These are phyloP conservation scores for Penstemon eatonii DNA, from an alignment of 257 asterid genomes.

Conservation along the genomic window DNA sequence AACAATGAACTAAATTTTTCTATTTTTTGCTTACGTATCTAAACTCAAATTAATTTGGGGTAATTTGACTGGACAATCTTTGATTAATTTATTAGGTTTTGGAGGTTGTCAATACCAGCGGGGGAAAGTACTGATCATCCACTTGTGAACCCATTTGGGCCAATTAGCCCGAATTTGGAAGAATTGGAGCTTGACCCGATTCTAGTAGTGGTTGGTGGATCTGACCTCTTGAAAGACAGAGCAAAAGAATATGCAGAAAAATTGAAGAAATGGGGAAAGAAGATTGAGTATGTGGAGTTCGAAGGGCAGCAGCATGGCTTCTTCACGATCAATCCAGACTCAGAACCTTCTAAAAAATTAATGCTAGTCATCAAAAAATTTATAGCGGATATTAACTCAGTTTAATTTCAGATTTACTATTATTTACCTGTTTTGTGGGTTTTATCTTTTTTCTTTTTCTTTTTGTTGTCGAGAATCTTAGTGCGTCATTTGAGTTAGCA, in stretches of 20 bases:
- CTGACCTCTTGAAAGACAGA: slow-evolving; percentile 67
- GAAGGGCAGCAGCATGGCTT: slow-evolving; percentile 83
- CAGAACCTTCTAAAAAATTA: slow-evolving; percentile 44
- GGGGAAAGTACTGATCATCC: slow-evolving; percentile 69
- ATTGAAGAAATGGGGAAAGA: slow-evolving; percentile 55
- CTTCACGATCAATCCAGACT: slow-evolving; percentile 57
- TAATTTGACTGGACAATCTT: no score
- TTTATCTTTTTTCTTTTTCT: not conserved
- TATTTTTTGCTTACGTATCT: no score
- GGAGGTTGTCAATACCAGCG: slow-evolving; percentile 63
- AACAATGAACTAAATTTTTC: no score
- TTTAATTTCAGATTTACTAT: not conserved
- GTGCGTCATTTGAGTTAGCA: no score
- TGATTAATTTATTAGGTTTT: slow-evolving; percentile 34
- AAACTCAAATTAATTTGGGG: no score
- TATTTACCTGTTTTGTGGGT: no score
- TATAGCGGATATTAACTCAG: slow-evolving; percentile 31
- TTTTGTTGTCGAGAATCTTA: not conserved
- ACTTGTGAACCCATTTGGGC: slow-evolving; percentile 69
- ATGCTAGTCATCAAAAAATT: slow-evolving; percentile 52
- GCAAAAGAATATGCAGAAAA: slow-evolving; percentile 48
- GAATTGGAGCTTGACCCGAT: slow-evolving; percentile 50
- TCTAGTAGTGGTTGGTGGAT: slow-evolving; percentile 53
- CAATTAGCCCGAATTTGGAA: slow-evolving; percentile 47
- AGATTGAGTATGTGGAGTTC: slow-evolving; percentile 61